Percentiles rank a stretch among this genome's conserved stretches.
Conservation (phyloP, 768 basidiomycete genomes). For the Russula olivacea region DNA sequence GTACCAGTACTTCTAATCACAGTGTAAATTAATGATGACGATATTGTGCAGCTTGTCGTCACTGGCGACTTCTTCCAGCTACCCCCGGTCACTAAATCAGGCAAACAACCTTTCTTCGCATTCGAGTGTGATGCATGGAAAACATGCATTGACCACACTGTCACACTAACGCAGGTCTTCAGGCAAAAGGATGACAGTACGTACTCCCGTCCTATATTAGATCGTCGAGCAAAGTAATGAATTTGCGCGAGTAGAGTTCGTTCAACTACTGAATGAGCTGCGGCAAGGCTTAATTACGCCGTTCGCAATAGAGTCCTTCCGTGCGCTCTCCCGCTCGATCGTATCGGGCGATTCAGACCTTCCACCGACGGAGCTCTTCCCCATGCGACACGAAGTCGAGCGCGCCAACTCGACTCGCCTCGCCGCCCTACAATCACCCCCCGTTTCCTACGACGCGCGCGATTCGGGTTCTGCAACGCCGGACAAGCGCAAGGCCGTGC, state of each 20-base stretch:
- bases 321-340: constrained; percentile 38
- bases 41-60: constrained; percentile 41
- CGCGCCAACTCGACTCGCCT: constrained; percentile 54
- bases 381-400: constrained; percentile 65
- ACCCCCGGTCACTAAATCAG: constrained; percentile 49
- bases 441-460: constrained; percentile 42
- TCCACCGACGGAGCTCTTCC: constrained; percentile 52
- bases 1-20: constrained; percentile 22
- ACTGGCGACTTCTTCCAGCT: constrained; percentile 67
- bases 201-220: constrained; percentile 23
- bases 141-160: constrained; percentile 50
- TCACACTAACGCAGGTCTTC: constrained; percentile 68
- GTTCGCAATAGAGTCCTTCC: constrained; percentile 44
- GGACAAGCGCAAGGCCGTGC: constrained; percentile 45
- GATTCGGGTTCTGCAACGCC: constrained; percentile 45
- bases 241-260: constrained; percentile 43
- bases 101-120: constrained; percentile 46
- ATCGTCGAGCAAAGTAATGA: neutral
- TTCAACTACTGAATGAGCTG: constrained; percentile 71
- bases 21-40: constrained; percentile 30
- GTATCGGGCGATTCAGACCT: constrained; percentile 29
- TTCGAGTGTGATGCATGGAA: constrained; percentile 61
- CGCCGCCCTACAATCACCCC: constrained; percentile 39
- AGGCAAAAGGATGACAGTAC: constrained; percentile 65
- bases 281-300: constrained; percentile 52